Percentiles rank a stretch among this genome's conserved stretches.
Evolutionary conservation across 768 basidiomycete species (phyloP).

Genomic region (Xerocomus spinulosus): DNA sequence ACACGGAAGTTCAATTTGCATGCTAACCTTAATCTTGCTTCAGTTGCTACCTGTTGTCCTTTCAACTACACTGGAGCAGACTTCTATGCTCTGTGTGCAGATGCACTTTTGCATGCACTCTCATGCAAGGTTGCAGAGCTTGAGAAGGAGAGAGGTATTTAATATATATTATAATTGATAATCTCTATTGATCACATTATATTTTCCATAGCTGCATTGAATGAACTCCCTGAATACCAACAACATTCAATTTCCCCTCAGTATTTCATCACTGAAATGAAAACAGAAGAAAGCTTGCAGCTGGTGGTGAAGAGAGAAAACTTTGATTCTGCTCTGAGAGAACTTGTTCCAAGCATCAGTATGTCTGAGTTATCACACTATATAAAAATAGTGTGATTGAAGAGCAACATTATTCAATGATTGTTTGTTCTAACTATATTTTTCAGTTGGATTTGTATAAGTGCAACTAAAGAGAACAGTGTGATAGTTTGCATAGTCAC

Average conservation of each 20-base stretch:
- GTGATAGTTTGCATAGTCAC: too few relatives aligned
- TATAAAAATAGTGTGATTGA: too few relatives aligned
- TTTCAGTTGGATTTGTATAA: too few relatives aligned
- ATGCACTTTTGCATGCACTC: slow-evolving; percentile 95
- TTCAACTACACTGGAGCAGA: slow-evolving; percentile 98
- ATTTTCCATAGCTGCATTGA: slow-evolving; percentile 34
- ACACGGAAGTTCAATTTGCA: slow-evolving; percentile 89
- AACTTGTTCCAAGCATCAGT: slow-evolving; percentile 78
- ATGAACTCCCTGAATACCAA: slow-evolving; percentile 40
- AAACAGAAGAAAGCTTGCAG: slow-evolving; percentile 58
- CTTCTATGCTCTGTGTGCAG: slow-evolving; percentile 95
- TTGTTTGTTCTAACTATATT: too few relatives aligned
- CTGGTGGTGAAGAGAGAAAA: slow-evolving; percentile 74
- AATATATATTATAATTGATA: slow-evolving; percentile 11
- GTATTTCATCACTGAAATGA: slow-evolving; percentile 85
- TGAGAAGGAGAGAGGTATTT: slow-evolving; percentile 66
- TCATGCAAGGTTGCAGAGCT: slow-evolving; percentile 77
- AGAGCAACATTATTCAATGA: too few relatives aligned
- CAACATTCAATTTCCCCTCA: slow-evolving; percentile 75
- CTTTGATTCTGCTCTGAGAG: slow-evolving; percentile 67
- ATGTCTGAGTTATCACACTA: slow-evolving; percentile 86
- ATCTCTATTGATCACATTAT: background rate
- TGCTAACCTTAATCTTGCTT: slow-evolving; percentile 54
- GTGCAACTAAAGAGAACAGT: too few relatives aligned
- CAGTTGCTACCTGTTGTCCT: slow-evolving; percentile 69